phyloP scores from a whole-genome alignment of 192 early-diverging fungal species.

The Chytriomyces hyalinus region DNA sequence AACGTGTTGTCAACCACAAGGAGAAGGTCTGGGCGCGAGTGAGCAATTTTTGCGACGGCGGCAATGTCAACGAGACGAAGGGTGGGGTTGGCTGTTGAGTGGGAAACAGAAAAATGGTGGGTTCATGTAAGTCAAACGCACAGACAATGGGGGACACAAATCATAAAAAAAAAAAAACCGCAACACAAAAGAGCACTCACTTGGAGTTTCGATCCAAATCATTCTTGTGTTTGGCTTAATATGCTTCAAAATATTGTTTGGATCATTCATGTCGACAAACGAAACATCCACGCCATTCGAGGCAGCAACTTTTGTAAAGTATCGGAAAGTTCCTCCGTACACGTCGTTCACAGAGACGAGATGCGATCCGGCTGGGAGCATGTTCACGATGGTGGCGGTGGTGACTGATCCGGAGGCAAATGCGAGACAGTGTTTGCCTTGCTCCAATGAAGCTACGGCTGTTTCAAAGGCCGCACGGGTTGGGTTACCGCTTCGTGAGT shows the following conservation, averaged over 20 bases:
- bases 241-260: conserved; percentile 67
- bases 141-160: background rate
- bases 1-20: conserved; percentile 98
- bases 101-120: conserved; percentile 2
- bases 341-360: conserved; percentile 93
- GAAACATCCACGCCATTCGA: conserved; percentile 81
- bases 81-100: conserved; percentile 89
- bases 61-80: conserved; percentile 92
- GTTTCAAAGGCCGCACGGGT: conserved; percentile 85
- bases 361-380: conserved; percentile 82
- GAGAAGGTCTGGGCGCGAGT: conserved; percentile 71
- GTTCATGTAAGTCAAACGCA: background rate
- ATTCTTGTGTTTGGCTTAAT: conserved; percentile 83
- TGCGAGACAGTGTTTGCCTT: conserved; percentile 79
- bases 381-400: conserved; percentile 84
- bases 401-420: conserved; percentile 82
- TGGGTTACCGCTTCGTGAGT: conserved; percentile 96
- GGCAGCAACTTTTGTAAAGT: conserved; percentile 57
- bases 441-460: conserved; percentile 91
- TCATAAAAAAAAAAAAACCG: conserved; percentile 8
- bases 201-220: conserved; percentile 89
- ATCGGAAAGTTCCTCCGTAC: conserved; percentile 79
- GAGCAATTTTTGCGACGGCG: conserved; percentile 76
- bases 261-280: conserved; percentile 80
- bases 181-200: conserved; percentile 28